Conservation (phyloP, 306 rosid genomes). For the Notholithocarpus densiflorus region DNA sequence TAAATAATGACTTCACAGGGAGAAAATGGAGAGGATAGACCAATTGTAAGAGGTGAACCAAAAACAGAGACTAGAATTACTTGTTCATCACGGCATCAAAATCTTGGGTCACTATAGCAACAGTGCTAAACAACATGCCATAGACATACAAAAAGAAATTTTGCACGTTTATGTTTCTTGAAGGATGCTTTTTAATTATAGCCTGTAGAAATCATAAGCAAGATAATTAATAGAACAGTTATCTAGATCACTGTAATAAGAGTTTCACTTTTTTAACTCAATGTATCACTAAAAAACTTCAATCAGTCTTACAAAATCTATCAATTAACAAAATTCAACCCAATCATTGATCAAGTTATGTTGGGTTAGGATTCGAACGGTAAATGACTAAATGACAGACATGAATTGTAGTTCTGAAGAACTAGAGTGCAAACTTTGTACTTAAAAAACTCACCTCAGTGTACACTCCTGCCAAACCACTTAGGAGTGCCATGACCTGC, state of each 20-base stretch:
- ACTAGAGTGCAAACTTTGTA: not conserved
- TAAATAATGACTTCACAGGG: conserved; percentile 13
- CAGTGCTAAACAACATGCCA: conserved; percentile 87
- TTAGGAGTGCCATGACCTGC: conserved; percentile 90
- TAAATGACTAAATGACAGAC: no score
- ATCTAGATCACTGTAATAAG: conserved; percentile 11
- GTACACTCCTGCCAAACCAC: conserved; percentile 97
- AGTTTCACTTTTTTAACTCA: conserved; percentile 1
- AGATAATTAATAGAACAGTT: not conserved
- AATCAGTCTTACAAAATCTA: not conserved
- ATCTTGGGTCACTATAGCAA: conserved; percentile 93
- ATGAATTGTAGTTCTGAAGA: conserved; percentile 11
- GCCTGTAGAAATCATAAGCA: conserved; percentile 53
- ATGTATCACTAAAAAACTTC: not conserved
- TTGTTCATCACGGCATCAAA: conserved; percentile 82
- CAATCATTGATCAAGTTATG: conserved; percentile 6
- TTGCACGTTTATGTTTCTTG: conserved; percentile 89
- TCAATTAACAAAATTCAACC: not conserved
- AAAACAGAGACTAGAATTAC: conserved; percentile 45
- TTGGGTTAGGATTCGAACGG: not conserved
- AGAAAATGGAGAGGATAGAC: not conserved
- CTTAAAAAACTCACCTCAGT: conserved; percentile 69
- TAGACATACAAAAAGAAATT: conserved; percentile 91
- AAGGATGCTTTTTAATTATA: conserved; percentile 89
- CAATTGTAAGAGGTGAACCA: conserved; percentile 19